Percentiles rank a stretch among this genome's conserved stretches.
Evolutionary conservation across 2,329 filamentous ascomycete genomes (phyloP).

Genomic region (Penicillium brevicompactum): DNA sequence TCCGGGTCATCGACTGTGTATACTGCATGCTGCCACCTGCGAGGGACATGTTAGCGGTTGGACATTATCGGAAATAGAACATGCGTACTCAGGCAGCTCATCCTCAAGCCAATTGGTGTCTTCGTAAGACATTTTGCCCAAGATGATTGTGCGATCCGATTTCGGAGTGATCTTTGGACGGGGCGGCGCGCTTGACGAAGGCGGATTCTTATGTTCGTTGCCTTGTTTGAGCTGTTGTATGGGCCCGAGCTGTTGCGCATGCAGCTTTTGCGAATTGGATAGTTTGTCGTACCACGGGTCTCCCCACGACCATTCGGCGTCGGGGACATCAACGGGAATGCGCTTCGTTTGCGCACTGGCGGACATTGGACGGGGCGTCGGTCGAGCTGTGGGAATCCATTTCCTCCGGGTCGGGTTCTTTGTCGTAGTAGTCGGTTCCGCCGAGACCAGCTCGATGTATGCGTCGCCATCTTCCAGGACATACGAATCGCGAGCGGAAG

Average conservation of each 20-base stretch:
- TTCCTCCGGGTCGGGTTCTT: constrained; percentile 3
- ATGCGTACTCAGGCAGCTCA: constrained; percentile 46
- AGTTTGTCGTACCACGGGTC: background rate
- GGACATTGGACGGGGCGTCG: constrained; percentile 1
- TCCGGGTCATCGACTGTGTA: constrained; percentile 43
- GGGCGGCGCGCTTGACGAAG: constrained; percentile 9
- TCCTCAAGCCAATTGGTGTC: constrained; percentile 47
- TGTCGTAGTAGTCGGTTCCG: background rate
- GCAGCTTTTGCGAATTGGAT: background rate
- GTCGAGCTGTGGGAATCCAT: constrained; percentile 11
- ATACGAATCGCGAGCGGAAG: background rate
- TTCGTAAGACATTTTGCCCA: constrained; percentile 46
- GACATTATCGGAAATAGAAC: background rate
- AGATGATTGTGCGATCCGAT: constrained; percentile 39
- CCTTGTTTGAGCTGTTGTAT: background rate
- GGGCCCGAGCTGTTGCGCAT: constrained; percentile 1
- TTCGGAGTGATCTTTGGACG: constrained; percentile 20
- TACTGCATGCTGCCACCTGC: constrained; percentile 47
- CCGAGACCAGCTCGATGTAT: constrained; percentile 26
- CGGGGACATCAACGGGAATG: constrained; percentile 21
- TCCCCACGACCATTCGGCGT: constrained; percentile 2
- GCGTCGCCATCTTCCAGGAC: constrained; percentile 11
- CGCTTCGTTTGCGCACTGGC: constrained; percentile 10
- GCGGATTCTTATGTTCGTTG: background rate
- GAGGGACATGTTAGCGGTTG: background rate